These are phyloP conservation scores for Podaxis carcinomalis DNA, from an alignment of 768 basidiomycete genomes.

Conservation along the genomic window DNA sequence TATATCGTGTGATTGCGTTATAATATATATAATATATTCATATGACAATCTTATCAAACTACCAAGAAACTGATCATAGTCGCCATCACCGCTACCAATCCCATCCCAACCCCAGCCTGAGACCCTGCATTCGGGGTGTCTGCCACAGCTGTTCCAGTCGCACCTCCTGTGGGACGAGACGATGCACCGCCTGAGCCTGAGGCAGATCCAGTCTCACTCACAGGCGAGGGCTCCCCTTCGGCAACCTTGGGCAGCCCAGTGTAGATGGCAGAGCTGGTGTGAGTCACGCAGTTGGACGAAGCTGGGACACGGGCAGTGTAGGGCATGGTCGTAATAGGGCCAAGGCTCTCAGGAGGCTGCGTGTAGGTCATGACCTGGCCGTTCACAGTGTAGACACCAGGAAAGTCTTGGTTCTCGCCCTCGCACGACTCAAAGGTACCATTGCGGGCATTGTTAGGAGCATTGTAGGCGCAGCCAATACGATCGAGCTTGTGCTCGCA, in stretches of 20 bases:
- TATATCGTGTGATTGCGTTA: neutral
- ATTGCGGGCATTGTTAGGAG: conserved; percentile 56
- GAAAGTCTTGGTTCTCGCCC: conserved; percentile 56
- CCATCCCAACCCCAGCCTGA: neutral
- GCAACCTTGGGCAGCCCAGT: conserved; percentile 17
- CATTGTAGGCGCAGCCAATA: conserved; percentile 70
- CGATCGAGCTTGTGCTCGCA: conserved; percentile 74
- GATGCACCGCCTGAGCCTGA: neutral
- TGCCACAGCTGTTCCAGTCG: conserved; percentile 1
- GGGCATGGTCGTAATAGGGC: conserved; percentile 32
- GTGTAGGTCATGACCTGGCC: conserved; percentile 30
- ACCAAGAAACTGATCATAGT: neutral
- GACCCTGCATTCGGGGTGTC: neutral
- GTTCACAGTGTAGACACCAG: conserved; percentile 40
- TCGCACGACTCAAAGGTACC: conserved; percentile 58
- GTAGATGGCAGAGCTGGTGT: conserved; percentile 27
- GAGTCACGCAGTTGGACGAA: conserved; percentile 31
- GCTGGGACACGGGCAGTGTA: conserved; percentile 34
- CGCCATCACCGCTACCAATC: neutral
- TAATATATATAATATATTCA: neutral
- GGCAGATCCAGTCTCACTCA: conserved; percentile 10
- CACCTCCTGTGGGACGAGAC: conserved; percentile 3
- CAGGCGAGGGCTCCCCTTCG: neutral
- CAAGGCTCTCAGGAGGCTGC: conserved; percentile 35
- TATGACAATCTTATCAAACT: neutral